Base-by-base conservation (phyloP, 2,329 filamentous ascomycete species). In the Sclerotinia glacialis region DNA sequence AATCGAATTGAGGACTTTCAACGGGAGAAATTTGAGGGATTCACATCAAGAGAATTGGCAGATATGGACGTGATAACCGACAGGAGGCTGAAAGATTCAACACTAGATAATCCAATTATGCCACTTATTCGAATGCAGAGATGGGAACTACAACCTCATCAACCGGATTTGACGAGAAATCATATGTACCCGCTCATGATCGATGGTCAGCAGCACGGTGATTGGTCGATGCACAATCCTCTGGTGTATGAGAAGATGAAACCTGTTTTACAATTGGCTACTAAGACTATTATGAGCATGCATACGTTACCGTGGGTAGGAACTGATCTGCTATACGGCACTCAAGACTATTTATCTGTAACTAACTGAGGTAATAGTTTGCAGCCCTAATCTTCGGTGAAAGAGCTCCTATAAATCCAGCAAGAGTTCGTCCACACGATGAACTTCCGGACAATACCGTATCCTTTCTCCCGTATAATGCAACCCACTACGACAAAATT, bases 191-290 rank as follows among this genome's bases (percentile, higher is more conserved):
- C 66, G 3, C 23, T 72, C 21, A 37, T 46, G 14, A 21, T 56
- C 2, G 37, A 56, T 23, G 62, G 64, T 2, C 46, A 67, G 53
- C 63, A 59, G 2, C 55, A 55, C 1, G 69, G 68, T 0, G 44
- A 61, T 18, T 72, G 69, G 70, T 59, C 26, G 28, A 66, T 64
- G 26, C 31, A 26, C 2, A 70, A 72, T 59, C 68, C 70, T 16
- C 55, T 69, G 28, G 71, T 74, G 2, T 74, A 69, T 54, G 68
- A 62, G 4, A 46, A 62, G 21, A 64, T 71, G n/a, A 47, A 71
- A 34, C 70, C 71, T 11, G 40, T 34, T 34, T 52, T 72, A 28
- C 74, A 77, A 14, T 72, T 73, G 0, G 75, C 74, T 3, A 72
- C 63, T 0, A 77, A 62, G 7, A 75, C 68, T 26, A 46, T 72